phyloP scores from a whole-genome alignment of 495 filamentous ascomycete species.

The Penicillium silybi region DNA sequence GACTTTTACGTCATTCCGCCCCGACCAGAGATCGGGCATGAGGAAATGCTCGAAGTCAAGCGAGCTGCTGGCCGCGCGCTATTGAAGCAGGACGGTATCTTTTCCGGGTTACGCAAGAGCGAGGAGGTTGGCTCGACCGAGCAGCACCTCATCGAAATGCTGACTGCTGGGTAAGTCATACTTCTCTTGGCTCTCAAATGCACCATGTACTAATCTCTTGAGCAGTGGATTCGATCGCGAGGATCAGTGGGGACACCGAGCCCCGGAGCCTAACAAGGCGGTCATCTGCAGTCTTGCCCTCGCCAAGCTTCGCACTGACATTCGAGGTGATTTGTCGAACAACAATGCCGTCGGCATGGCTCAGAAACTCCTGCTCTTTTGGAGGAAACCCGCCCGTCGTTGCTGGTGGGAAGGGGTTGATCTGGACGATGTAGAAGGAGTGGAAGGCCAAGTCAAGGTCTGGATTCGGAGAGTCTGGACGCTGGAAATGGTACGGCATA shows the following conservation, averaged over 20 bases:
- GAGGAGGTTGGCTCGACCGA: slow-evolving; percentile 96
- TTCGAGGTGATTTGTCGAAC: slow-evolving; percentile 70
- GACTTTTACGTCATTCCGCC: slow-evolving; percentile 99
- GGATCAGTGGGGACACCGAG: slow-evolving; percentile 92
- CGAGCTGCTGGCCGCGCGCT: slow-evolving; percentile 83
- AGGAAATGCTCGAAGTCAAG: slow-evolving; percentile 96
- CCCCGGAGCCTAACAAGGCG: slow-evolving; percentile 93
- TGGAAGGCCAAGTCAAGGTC: slow-evolving; percentile 89
- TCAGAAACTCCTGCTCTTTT: slow-evolving; percentile 96
- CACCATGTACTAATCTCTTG: neutral
- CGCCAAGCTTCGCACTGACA: slow-evolving; percentile 87
- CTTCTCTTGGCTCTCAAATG: neutral
- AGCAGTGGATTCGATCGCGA: slow-evolving; percentile 91
- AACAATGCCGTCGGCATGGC: slow-evolving; percentile 94
- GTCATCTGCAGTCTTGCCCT: slow-evolving; percentile 96
- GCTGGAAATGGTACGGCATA: slow-evolving; percentile 89
- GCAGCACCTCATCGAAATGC: slow-evolving; percentile 98
- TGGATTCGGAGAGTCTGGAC: slow-evolving; percentile 99
- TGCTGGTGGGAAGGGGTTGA: slow-evolving; percentile 99
- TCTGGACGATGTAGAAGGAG: slow-evolving; percentile 80
- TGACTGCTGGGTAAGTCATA: slow-evolving; percentile 85
- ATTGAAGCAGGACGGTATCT: slow-evolving; percentile 90
- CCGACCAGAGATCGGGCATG: slow-evolving; percentile 71
- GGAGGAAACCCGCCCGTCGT: slow-evolving; percentile 91
- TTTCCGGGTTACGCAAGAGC: slow-evolving; percentile 88